Conservation (phyloP, 2,329 filamentous ascomycete genomes). For the Hortaea werneckii region DNA sequence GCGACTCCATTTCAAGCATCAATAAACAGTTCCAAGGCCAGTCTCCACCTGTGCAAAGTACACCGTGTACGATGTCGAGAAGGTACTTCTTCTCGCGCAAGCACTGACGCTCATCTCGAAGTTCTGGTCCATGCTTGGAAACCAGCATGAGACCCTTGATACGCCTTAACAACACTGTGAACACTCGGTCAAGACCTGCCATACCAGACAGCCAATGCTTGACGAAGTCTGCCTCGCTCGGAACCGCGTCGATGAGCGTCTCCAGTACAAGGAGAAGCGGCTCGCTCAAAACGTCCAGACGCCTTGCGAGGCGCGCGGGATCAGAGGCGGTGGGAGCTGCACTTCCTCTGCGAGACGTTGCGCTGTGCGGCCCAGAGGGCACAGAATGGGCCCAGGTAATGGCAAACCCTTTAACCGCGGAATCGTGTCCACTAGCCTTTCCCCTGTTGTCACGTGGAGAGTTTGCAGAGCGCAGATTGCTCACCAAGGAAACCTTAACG, state of each 20-base stretch:
- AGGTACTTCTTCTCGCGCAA: slow-evolving; percentile 63
- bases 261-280: slow-evolving; percentile 78
- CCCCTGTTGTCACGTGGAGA: too few species aligned
- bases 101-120: slow-evolving; percentile 6
- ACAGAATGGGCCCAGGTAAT: too few species aligned
- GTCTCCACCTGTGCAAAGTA: slow-evolving; percentile 50
- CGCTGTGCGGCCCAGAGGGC: too few species aligned
- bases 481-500: slow-evolving; percentile 12
- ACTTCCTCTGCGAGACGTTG: slow-evolving; percentile 17
- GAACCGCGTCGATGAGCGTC: slow-evolving; percentile 59
- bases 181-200: slow-evolving; percentile 41
- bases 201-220: slow-evolving; percentile 68
- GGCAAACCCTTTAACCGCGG: too few species aligned
- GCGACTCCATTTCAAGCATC: slow-evolving; percentile 6
- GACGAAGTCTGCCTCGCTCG: slow-evolving; percentile 65
- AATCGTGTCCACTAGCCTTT: too few species aligned
- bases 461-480: neutral
- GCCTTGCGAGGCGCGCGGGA: slow-evolving; percentile 8
- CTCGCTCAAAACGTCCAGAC: slow-evolving; percentile 57
- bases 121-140: neutral
- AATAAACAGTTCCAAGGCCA: slow-evolving; percentile 18
- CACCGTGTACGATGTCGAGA: slow-evolving; percentile 61
- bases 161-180: slow-evolving; percentile 24
- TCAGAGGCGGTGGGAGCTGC: slow-evolving; percentile 16
- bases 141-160: neutral